A percentile compares a stretch with the other conserved stretches of the same genome.
phyloP scores from a whole-genome alignment of 371 early-diverging fungal genomes.

The Blyttiomyces sp. region DNA sequence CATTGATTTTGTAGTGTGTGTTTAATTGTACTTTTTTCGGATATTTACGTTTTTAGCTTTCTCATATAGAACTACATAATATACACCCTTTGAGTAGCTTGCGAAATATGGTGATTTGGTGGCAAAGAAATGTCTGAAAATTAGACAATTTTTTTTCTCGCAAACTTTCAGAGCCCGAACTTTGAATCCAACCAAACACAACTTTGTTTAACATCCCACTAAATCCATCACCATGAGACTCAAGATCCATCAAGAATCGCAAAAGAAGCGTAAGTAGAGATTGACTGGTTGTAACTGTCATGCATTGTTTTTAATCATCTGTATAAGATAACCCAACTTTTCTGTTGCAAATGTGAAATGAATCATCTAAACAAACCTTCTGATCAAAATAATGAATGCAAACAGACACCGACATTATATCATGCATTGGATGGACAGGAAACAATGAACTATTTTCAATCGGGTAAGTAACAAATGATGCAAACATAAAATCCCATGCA shows the following conservation, averaged over 20 bases:
- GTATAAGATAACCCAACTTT: not conserved
- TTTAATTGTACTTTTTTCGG: no score
- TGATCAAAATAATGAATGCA: not conserved
- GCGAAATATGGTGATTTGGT: no score
- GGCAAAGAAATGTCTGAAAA: no score
- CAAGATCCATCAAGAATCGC: constrained; percentile 28
- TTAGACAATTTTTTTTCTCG: no score
- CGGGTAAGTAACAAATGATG: constrained; percentile 33
- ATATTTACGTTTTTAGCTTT: no score
- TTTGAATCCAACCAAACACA: no score
- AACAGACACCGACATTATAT: constrained; percentile 43
- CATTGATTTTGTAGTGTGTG: no score
- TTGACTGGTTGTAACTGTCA: not conserved
- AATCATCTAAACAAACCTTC: not conserved
- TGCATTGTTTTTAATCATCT: not conserved
- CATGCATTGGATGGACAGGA: constrained; percentile 48
- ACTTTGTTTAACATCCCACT: no score
- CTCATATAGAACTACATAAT: no score
- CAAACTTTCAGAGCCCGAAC: no score
- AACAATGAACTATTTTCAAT: constrained; percentile 51
- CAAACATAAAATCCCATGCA: not conserved
- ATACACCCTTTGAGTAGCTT: no score
- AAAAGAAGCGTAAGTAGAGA: constrained; percentile 27
- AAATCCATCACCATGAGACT: constrained; percentile 33
- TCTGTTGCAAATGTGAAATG: not conserved